Evolutionary conservation across 805 yeast genomes (phyloP).

Genomic region (Saccharomycopsis sp.): DNA sequence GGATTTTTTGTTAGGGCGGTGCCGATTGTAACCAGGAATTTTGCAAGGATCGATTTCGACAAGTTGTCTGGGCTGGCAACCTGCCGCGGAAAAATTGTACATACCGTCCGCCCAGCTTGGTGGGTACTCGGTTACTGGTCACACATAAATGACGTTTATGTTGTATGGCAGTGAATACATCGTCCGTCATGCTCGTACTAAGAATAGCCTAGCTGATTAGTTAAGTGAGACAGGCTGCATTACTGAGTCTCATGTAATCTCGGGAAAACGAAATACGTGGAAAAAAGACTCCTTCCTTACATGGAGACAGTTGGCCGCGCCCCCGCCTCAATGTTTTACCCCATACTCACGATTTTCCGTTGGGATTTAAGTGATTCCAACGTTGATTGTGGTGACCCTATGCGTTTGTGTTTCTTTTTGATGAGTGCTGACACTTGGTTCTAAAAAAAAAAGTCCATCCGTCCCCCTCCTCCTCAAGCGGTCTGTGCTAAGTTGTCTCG

Average conservation of each 20-base stretch:
- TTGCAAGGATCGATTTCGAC: neutral
- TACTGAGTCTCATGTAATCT: neutral
- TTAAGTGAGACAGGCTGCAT: neutral
- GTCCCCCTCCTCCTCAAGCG: neutral
- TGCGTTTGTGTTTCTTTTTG: neutral
- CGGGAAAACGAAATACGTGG: neutral
- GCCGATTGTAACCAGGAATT: neutral
- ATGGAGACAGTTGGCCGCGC: neutral
- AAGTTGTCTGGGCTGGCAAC: neutral
- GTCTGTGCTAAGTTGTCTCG: neutral
- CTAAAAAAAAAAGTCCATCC: neutral
- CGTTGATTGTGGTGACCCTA: neutral
- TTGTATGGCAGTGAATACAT: no score
- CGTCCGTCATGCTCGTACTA: no score
- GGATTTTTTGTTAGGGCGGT: neutral
- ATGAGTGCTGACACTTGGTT: neutral
- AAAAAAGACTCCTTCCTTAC: neutral
- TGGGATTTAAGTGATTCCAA: no score
- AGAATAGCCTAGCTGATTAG: no score
- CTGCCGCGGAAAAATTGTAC: neutral
- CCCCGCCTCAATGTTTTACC: neutral
- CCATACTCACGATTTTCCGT: no score
- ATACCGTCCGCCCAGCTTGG: neutral
- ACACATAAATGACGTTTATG: no score
- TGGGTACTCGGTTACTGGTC: no score